phyloP scores from a whole-genome alignment of 192 early-diverging fungal species.

The Allomyces macrogynus region DNA sequence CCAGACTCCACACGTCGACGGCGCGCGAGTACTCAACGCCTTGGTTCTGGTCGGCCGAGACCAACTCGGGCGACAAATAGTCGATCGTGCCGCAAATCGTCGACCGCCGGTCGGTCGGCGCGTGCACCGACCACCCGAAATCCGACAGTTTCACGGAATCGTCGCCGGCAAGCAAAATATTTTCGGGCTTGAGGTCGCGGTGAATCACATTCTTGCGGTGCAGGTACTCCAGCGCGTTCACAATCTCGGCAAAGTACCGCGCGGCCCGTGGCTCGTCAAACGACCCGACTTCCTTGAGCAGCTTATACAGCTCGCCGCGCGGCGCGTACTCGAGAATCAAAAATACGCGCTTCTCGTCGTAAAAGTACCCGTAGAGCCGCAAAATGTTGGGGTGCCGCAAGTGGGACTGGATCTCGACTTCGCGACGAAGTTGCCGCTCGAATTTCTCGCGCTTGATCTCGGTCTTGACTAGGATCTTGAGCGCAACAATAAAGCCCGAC shows the following conservation, averaged over 20 bases:
- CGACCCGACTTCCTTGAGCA: slow-evolving; percentile 39
- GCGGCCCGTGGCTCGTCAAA: slow-evolving; percentile 60
- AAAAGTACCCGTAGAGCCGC: slow-evolving; percentile 86
- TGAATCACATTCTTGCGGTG: slow-evolving; percentile 86
- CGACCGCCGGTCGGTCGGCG: slow-evolving; percentile 50
- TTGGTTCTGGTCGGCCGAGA: slow-evolving; percentile 62
- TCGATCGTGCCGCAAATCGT: slow-evolving; percentile 91
- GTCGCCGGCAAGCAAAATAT: slow-evolving; percentile 61
- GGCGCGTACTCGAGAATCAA: slow-evolving; percentile 92
- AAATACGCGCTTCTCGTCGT: slow-evolving; percentile 79
- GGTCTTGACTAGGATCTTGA: slow-evolving; percentile 75
- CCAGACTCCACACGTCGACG: slow-evolving; percentile 73
- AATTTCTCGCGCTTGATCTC: slow-evolving; percentile 56
- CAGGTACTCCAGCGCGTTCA: slow-evolving; percentile 62
- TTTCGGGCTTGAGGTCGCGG: slow-evolving; percentile 92
- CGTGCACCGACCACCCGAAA: slow-evolving; percentile 93
- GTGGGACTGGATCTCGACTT: slow-evolving; percentile 88
- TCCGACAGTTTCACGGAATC: slow-evolving; percentile 89
- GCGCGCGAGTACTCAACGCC: slow-evolving; percentile 19
- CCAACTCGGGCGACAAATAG: slow-evolving; percentile 91
- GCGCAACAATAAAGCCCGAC: slow-evolving; percentile 69
- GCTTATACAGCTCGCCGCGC: slow-evolving; percentile 78
- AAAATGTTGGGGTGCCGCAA: slow-evolving; percentile 75
- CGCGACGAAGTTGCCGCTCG: slow-evolving; percentile 75
- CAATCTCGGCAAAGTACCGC: slow-evolving; percentile 77